A percentile compares a stretch with the other conserved stretches of the same genome.
Evolutionary conservation across 1,284 basidiomycete species (phyloP).

Genomic region (Hemileia vastatrix): DNA sequence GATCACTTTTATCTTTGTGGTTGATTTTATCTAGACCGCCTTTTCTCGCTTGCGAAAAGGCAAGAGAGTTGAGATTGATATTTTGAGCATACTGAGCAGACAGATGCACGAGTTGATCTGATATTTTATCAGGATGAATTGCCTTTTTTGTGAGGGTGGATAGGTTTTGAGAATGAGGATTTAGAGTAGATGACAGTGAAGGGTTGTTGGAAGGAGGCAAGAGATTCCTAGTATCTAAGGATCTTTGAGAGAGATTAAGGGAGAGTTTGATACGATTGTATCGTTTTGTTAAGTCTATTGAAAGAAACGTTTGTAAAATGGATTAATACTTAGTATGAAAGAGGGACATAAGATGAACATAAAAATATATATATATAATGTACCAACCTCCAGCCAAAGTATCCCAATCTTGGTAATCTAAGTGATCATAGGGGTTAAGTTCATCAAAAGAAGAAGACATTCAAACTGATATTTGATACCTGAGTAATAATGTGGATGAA

Average conservation of each 20-base stretch:
- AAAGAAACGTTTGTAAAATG: conserved; percentile 13
- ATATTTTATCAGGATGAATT: conserved; percentile 24
- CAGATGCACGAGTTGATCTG: conserved; percentile 25
- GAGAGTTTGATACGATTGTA: conserved; percentile 71
- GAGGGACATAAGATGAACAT: conserved; percentile 1
- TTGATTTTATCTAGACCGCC: conserved; percentile 74
- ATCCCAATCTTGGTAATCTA: conserved; percentile 94
- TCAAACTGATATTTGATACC: no score
- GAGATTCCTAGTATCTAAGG: conserved; percentile 39
- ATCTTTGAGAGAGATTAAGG: conserved; percentile 46
- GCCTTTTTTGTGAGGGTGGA: conserved; percentile 16
- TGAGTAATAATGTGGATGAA: no score
- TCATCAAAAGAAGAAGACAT: no score
- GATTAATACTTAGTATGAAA: not conserved
- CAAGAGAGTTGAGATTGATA: conserved; percentile 50
- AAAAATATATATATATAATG: not conserved
- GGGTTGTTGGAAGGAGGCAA: conserved; percentile 21
- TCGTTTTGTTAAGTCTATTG: conserved; percentile 85
- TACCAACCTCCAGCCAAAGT: conserved; percentile 61
- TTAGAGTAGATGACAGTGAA: conserved; percentile 4
- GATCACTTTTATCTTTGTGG: conserved; percentile 81
- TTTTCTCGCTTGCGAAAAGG: conserved; percentile 75
- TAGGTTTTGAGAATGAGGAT: conserved; percentile 2
- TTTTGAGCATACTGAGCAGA: conserved; percentile 17
- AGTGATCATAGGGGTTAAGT: no score